These are phyloP conservation scores for Apiospora rasikravindrae DNA, from an alignment of 2,329 filamentous ascomycete species.

Conservation along the genomic window DNA sequence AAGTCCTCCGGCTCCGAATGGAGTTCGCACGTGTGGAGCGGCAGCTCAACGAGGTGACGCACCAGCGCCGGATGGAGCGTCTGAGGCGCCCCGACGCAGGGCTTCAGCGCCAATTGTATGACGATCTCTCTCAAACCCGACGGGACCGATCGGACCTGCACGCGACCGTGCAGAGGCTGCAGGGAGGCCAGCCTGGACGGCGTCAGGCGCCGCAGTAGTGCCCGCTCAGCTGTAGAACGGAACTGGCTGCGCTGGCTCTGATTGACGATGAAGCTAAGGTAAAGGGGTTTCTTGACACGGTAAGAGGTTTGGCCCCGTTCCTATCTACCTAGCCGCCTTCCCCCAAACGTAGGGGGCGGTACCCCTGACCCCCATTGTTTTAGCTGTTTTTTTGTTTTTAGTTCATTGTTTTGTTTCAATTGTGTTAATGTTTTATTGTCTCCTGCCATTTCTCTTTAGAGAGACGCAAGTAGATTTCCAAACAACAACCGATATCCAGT, in stretches of 20 bases:
- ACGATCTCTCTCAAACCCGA: background rate
- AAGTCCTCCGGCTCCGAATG: background rate
- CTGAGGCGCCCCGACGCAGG: too few species aligned
- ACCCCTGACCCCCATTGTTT: background rate
- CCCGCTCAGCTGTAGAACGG: background rate
- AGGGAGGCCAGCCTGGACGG: too few species aligned
- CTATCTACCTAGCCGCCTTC: background rate
- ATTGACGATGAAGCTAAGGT: background rate
- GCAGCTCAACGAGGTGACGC: background rate
- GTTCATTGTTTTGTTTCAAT: background rate
- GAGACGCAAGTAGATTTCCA: background rate
- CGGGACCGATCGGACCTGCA: background rate
- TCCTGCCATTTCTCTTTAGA: too few species aligned
- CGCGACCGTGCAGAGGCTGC: background rate
- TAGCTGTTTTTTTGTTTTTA: background rate
- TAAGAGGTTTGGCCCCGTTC: background rate
- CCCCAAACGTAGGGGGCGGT: background rate
- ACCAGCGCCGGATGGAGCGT: background rate
- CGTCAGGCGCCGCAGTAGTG: too few species aligned
- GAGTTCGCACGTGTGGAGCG: background rate
- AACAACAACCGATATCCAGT: background rate
- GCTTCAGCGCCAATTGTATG: background rate
- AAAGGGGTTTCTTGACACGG: background rate
- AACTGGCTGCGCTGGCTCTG: background rate
- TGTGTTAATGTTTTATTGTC: background rate